Conservation (phyloP, 305 asterid species). For the Fraxinus sp. region DNA sequence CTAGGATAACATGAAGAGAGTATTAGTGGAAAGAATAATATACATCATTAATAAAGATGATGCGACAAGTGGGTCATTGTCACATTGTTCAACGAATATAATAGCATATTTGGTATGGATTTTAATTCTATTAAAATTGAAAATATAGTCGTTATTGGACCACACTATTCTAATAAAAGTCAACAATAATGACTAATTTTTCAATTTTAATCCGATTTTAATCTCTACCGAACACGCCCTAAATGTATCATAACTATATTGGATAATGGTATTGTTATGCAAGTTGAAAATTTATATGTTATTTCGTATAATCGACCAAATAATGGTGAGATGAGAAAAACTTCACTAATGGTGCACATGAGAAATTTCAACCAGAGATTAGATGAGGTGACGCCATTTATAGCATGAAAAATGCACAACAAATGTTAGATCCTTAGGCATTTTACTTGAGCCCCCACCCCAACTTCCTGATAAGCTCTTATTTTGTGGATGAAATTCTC, state of each 20-base stretch:
- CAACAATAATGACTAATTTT: too few relatives aligned
- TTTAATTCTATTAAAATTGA: too few relatives aligned
- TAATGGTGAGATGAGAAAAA: not conserved
- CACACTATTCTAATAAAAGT: too few relatives aligned
- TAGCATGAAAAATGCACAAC: not conserved
- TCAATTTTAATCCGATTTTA: too few relatives aligned
- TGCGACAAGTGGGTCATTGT: not conserved
- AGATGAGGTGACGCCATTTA: not conserved
- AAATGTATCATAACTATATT: too few relatives aligned
- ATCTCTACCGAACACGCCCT: too few relatives aligned
- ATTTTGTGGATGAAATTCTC: not conserved
- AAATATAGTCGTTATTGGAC: too few relatives aligned
- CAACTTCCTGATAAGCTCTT: not conserved
- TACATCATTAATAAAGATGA: not conserved
- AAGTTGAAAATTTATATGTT: too few relatives aligned
- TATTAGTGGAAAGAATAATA: too few relatives aligned
- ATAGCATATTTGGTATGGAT: too few relatives aligned
- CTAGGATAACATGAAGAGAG: not conserved
- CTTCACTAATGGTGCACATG: not conserved
- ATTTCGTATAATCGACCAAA: not conserved
- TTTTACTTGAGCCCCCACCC: not conserved
- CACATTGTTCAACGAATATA: too few relatives aligned
- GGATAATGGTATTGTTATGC: not conserved
- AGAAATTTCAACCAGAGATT: not conserved
- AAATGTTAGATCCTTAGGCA: not conserved